A percentile compares a stretch with the other conserved stretches of the same genome.
Conservation (phyloP, 140 eudicot species). For the Bidens hawaiensis region DNA sequence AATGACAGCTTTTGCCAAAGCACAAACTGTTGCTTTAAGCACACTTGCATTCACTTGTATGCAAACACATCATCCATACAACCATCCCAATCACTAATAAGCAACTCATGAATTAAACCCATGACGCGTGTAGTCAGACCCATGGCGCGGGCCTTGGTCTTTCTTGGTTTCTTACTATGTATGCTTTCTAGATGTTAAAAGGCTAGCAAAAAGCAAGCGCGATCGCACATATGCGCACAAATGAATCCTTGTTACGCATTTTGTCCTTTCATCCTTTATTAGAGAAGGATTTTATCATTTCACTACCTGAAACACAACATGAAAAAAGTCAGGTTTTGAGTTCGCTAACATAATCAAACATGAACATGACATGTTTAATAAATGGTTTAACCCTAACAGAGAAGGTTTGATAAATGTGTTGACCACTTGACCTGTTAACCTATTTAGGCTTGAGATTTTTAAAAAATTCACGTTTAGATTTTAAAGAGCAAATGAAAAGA, state of each 20-base stretch:
- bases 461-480: too few species aligned
- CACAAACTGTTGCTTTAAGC: slow-evolving; percentile 26
- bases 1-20: slow-evolving; percentile 38
- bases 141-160: neutral
- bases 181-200: neutral
- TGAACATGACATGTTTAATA: neutral
- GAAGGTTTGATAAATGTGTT: neutral
- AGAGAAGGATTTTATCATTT: neutral
- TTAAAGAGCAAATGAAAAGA: too few species aligned
- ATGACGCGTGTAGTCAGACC: slow-evolving; percentile 1
- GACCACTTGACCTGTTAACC: neutral
- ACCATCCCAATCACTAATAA: slow-evolving; percentile 16
- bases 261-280: neutral
- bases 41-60: slow-evolving; percentile 15
- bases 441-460: neutral
- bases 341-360: neutral
- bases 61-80: slow-evolving; percentile 9
- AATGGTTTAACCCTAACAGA: neutral
- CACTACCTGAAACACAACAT: neutral
- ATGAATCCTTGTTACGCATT: neutral
- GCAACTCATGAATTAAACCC: neutral
- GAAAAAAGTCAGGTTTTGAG: neutral
- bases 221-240: neutral
- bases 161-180: neutral
- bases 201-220: neutral